Conservation (phyloP, 2,329 filamentous ascomycete genomes). For the Xylariaceae sp. region DNA sequence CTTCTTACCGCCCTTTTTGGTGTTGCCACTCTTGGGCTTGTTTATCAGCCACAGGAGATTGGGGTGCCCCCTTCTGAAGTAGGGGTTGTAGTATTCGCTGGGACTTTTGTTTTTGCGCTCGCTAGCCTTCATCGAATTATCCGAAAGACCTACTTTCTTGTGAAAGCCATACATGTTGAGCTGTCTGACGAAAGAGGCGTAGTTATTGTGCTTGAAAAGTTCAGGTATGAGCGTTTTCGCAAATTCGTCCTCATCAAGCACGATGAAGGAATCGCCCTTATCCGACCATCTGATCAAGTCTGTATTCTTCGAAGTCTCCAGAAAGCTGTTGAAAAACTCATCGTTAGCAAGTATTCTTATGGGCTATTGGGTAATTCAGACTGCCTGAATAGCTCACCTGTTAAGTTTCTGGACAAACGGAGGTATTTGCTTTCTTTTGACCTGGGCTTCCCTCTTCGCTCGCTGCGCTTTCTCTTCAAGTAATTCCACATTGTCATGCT, state of each 20-base stretch:
- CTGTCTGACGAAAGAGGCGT: slow-evolving; percentile 93
- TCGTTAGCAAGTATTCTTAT: slow-evolving; percentile 1
- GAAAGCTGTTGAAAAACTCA: slow-evolving; percentile 59
- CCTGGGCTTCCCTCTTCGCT: slow-evolving; percentile 82
- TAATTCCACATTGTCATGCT: slow-evolving; percentile 70
- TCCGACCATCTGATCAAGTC: slow-evolving; percentile 97
- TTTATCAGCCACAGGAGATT: slow-evolving; percentile 95
- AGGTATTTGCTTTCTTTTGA: slow-evolving; percentile 91
- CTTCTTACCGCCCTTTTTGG: slow-evolving; percentile 56
- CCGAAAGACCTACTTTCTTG: slow-evolving; percentile 87
- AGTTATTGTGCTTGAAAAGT: slow-evolving; percentile 99
- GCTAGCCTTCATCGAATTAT: slow-evolving; percentile 96
- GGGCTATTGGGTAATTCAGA: not conserved
- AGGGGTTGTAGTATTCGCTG: slow-evolving; percentile 96
- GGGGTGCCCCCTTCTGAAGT: slow-evolving; percentile 88
- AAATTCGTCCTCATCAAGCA: slow-evolving; percentile 96
- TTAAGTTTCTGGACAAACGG: slow-evolving; percentile 97
- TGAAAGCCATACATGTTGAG: slow-evolving; percentile 98
- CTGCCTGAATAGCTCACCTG: slow-evolving; percentile 59
- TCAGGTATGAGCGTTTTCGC: slow-evolving; percentile 96
- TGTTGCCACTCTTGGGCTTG: slow-evolving; percentile 75
- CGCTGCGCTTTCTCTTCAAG: slow-evolving; percentile 75
- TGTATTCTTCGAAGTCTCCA: slow-evolving; percentile 89
- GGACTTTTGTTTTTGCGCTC: slow-evolving; percentile 97
- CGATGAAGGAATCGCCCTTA: slow-evolving; percentile 92